Conservation (phyloP, 2,329 filamentous ascomycete genomes). For the Ophiostoma piceae region DNA sequence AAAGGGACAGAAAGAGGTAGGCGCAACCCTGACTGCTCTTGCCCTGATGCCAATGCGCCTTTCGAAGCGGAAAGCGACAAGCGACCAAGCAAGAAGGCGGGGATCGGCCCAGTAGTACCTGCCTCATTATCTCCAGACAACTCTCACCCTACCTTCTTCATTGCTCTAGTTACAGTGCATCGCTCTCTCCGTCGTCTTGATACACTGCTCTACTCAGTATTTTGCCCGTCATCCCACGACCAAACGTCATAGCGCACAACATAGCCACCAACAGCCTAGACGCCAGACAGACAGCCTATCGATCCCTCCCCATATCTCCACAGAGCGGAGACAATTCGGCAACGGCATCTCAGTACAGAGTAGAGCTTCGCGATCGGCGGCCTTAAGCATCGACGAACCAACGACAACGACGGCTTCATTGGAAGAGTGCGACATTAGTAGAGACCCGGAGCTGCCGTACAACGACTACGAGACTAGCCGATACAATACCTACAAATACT, state of each 20-base stretch:
- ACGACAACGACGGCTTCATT: background rate
- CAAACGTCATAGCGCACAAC: background rate
- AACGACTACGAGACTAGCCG: background rate
- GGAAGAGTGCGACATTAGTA: background rate
- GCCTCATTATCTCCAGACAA: background rate
- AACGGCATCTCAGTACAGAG: background rate
- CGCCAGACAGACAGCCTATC: background rate
- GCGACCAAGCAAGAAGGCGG: background rate
- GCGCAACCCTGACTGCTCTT: conserved; percentile 7
- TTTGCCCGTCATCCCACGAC: background rate
- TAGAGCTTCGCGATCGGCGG: background rate
- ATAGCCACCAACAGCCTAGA: background rate
- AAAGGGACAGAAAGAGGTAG: conserved; percentile 10
- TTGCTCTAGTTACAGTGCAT: background rate
- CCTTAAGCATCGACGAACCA: background rate
- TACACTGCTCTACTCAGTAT: background rate
- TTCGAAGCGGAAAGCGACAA: background rate
- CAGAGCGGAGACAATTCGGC: conserved; percentile 4
- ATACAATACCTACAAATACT: background rate
- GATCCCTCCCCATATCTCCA: conserved; percentile 6
- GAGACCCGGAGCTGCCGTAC: too few relatives aligned
- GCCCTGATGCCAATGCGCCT: background rate
- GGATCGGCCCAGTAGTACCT: background rate
- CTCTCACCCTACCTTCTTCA: background rate
- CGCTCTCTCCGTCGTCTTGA: background rate